These are phyloP conservation scores for Populus davidiana DNA, from an alignment of 345 rosid species.

Conservation along the genomic window DNA sequence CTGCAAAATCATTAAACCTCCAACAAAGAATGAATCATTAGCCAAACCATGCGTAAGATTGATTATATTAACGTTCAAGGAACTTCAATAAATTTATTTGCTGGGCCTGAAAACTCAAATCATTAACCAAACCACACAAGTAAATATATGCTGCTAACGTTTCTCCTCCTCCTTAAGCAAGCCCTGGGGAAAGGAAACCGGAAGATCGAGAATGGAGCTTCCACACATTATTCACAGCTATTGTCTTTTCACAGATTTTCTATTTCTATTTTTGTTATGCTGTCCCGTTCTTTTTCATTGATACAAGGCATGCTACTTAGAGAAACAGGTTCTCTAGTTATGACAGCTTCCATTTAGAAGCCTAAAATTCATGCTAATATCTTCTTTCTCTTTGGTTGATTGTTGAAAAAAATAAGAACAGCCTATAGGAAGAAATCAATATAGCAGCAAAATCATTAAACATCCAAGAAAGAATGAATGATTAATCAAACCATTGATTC, in stretches of 20 bases:
- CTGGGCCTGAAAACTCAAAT: conserved; percentile 20
- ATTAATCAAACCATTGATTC: background rate
- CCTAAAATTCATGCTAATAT: background rate
- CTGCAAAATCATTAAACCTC: conserved; percentile 24
- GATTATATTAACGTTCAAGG: conserved; percentile 10
- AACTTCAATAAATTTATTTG: conserved; percentile 7
- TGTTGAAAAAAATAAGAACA: conserved; percentile 29
- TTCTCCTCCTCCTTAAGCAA: background rate
- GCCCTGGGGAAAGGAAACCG: background rate
- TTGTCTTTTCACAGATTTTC: conserved; percentile 15
- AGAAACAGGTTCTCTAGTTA: background rate
- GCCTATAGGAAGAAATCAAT: too few species aligned
- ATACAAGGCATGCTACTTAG: conserved; percentile 32
- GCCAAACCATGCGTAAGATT: conserved; percentile 26
- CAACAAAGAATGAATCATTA: conserved; percentile 27
- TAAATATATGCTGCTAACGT: conserved; percentile 5
- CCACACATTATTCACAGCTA: background rate
- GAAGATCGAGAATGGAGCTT: conserved; percentile 7
- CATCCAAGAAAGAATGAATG: too few species aligned
- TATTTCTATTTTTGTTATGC: conserved; percentile 12
- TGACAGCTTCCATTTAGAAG: background rate
- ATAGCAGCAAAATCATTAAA: too few species aligned
- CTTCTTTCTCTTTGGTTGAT: background rate
- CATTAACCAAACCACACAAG: conserved; percentile 16
- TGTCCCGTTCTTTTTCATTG: conserved; percentile 13